Conservation (phyloP, 495 filamentous ascomycete species). For the Lasiosphaeria miniovina region DNA sequence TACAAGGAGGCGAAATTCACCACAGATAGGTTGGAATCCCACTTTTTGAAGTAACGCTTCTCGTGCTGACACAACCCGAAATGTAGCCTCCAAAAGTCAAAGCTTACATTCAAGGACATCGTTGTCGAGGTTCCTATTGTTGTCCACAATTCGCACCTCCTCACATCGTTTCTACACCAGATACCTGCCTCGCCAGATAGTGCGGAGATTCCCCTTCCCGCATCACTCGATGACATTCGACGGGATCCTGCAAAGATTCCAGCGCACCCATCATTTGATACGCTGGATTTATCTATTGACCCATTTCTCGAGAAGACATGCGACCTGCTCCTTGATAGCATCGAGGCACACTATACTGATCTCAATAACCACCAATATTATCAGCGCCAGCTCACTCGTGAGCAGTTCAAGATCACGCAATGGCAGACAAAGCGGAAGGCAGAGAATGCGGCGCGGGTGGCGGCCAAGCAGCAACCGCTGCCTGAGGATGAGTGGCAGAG, state of each 20-base stretch:
- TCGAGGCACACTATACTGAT: conserved; percentile 96
- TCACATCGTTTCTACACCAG: conserved; percentile 93
- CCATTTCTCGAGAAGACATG: conserved; percentile 99
- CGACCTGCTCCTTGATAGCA: conserved; percentile 90
- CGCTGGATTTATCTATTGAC: conserved; percentile 88
- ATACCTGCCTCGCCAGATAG: conserved; percentile 56
- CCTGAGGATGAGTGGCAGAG: conserved; percentile 98
- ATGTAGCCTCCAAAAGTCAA: conserved; percentile 80
- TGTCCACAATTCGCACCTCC: conserved; percentile 94
- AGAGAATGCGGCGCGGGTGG: conserved; percentile 79
- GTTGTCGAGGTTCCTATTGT: conserved; percentile 86
- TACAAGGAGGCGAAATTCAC: conserved; percentile 98
- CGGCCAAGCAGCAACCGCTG: conserved; percentile 82
- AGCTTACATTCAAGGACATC: conserved; percentile 90
- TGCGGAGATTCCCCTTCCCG: conserved; percentile 64
- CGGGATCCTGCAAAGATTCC: conserved; percentile 54
- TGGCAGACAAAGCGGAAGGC: conserved; percentile 96
- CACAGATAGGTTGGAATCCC: conserved; percentile 70
- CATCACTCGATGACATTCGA: conserved; percentile 71
- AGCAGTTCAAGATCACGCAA: conserved; percentile 91
- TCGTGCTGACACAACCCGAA: conserved; percentile 30
- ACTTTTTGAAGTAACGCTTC: neutral
- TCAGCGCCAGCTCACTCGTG: conserved; percentile 88
- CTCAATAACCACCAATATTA: conserved; percentile 99
- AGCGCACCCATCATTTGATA: conserved; percentile 81